A percentile compares a stretch with the other conserved stretches of the same genome.
These are phyloP conservation scores for Jaltomata sinuosa DNA, from an alignment of 257 asterid species.

Conservation along the genomic window DNA sequence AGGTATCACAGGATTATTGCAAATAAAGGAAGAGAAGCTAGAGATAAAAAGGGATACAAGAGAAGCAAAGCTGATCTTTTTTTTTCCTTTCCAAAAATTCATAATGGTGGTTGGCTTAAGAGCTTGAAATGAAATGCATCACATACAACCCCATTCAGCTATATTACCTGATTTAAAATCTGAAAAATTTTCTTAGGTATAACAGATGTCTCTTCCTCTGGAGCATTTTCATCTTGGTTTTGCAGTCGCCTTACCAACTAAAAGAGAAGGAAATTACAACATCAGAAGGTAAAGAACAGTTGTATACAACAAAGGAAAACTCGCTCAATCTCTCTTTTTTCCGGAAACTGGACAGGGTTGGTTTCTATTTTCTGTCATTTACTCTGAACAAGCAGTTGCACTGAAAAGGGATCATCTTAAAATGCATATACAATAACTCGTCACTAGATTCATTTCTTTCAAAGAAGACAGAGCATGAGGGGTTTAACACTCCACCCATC, in stretches of 20 bases:
- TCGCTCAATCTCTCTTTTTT: neutral
- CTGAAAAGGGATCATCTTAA: neutral
- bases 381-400: neutral
- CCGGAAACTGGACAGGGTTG: neutral
- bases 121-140: neutral
- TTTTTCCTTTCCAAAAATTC: neutral
- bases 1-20: neutral
- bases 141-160: neutral
- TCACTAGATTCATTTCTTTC: neutral
- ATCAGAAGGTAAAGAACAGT: neutral
- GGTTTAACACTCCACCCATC: neutral
- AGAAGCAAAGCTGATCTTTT: neutral
- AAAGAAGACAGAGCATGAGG: neutral
- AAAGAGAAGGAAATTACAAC: constrained; percentile 7
- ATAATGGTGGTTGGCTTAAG: neutral
- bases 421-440: neutral
- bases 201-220: constrained; percentile 61
- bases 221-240: constrained; percentile 50
- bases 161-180: constrained; percentile 62
- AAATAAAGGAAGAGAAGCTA: neutral
- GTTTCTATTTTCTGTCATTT: neutral
- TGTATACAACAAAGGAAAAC: neutral
- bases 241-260: constrained; percentile 86
- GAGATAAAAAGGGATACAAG: neutral
- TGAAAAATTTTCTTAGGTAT: constrained; percentile 81